Evolutionary conservation across 208 protist species (phyloP).

Genomic region (Tetramitus jugosus): DNA sequence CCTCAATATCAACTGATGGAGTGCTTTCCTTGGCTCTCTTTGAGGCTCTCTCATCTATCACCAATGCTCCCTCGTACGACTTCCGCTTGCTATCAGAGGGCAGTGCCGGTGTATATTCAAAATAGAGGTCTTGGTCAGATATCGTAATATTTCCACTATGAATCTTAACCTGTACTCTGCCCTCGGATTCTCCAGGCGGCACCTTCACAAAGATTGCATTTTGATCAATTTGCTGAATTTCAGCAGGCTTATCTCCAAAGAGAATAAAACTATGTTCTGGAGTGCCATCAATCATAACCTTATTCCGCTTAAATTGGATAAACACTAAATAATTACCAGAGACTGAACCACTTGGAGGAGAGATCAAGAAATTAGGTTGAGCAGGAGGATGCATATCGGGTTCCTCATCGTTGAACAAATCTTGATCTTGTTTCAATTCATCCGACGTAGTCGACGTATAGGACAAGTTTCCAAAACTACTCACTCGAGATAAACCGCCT

Average conservation of each 20-base stretch:
- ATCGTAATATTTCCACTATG: not conserved
- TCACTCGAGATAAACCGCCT: too few species aligned
- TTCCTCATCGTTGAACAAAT: not conserved
- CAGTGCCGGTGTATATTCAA: too few species aligned
- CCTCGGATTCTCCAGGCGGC: not conserved
- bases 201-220: not conserved
- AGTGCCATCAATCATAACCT: not conserved
- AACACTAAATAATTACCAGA: not conserved
- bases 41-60: not conserved
- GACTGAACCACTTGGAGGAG: not conserved
- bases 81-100: not conserved
- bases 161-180: not conserved
- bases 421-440: not conserved
- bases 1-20: too few species aligned
- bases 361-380: not conserved
- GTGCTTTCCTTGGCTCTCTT: too few species aligned
- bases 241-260: not conserved
- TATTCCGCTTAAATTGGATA: not conserved
- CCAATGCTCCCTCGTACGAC: not conserved
- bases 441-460: not conserved
- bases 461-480: too few species aligned
- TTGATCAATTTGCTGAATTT: constrained; percentile 16
- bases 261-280: not conserved
- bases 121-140: not conserved
- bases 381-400: not conserved